Base-by-base conservation (phyloP, 1,284 basidiomycete species). In the Mycosarcoma mackinlayi region DNA sequence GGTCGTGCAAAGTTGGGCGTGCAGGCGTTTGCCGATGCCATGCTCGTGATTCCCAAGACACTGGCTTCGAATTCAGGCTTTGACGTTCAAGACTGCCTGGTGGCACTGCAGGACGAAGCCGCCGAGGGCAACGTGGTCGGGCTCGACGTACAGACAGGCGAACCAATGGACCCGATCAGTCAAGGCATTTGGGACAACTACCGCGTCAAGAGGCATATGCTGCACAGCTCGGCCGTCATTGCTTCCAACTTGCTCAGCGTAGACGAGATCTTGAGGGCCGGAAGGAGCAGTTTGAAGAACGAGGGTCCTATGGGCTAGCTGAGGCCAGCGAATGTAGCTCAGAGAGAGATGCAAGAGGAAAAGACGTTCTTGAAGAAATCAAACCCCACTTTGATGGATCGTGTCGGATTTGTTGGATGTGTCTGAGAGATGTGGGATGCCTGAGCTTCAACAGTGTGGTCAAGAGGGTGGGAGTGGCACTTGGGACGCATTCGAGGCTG, bases 181-280 rank as follows among this genome's bases (percentile, higher is more conserved):
- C 91, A 93, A 80, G 96, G 96, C 35, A 90, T 99, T 18, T 98
- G 95, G 94, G 96, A 99, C 84, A 98, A 98, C 85, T 98, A 97
- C 84, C 87, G 96, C 62, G 96, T 98, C 65, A 98, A 98, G 86
- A 87, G 95, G 67, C 96, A 98, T 82, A 96, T 98, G 93, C 85
- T 99, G 57, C 95, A 98, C 83, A 94, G 62, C 59, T 95, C 93
- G 84, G 94, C 95, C 65, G 96, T 98, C 68, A 98, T 99, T 79
- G 95, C 94, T 19, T 89, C 96, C 74, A 98, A 98, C 84, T 86
- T 98, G 59, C 85, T 98, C 19, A 93, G 92, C 39, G 95, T 93
- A 27, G 94, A 98, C 83, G 94, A 98, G 85, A 96, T 98, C 66
- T 84, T 98, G 73, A 88, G 94, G 50, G 94, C 95, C 18, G 94